A percentile compares a stretch with the other conserved stretches of the same genome.
These are phyloP conservation scores for Thamnidium elegans DNA, from an alignment of 192 early-diverging fungal genomes.

Conservation along the genomic window DNA sequence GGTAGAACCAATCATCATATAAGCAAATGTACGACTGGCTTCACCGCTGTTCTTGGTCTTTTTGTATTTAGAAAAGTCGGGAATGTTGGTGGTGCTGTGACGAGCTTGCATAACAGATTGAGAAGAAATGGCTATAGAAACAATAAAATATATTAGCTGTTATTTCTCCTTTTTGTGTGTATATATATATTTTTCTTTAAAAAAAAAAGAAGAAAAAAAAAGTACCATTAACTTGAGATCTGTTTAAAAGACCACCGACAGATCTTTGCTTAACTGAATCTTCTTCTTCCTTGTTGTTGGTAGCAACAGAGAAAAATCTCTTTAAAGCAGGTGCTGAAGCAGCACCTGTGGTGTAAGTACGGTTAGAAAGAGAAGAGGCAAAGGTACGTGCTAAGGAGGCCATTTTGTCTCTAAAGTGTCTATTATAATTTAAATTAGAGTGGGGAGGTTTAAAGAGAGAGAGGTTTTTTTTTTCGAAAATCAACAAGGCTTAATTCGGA, in stretches of 20 bases:
- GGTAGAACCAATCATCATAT: conserved; percentile 92
- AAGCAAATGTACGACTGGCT: conserved; percentile 77
- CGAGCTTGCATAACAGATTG: conserved; percentile 22
- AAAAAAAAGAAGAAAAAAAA: not conserved
- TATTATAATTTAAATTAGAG: conserved; percentile 14
- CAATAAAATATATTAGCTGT: not conserved
- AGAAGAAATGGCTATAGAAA: not conserved
- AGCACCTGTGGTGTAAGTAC: conserved; percentile 47
- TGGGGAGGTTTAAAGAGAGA: conserved; percentile 5
- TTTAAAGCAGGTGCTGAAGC: conserved; percentile 41
- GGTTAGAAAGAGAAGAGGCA: conserved; percentile 52
- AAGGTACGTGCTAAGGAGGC: conserved; percentile 47
- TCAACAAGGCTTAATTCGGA: not conserved
- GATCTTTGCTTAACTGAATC: conserved; percentile 31
- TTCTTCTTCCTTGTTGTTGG: conserved; percentile 36
- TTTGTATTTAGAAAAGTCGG: conserved; percentile 77
- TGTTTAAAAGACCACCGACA: conserved; percentile 37
- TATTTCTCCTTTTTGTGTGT: not conserved
- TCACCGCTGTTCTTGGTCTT: conserved; percentile 57
- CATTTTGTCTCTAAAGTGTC: conserved; percentile 28
- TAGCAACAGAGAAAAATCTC: conserved; percentile 42
- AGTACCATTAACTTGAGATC: conserved; percentile 48
- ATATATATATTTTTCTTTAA: not conserved
- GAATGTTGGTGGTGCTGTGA: conserved; percentile 55
- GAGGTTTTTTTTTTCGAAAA: not conserved